Percentiles rank a stretch among this genome's conserved stretches.
Conservation (phyloP, 768 basidiomycete species). For the Mycena polygramma region DNA sequence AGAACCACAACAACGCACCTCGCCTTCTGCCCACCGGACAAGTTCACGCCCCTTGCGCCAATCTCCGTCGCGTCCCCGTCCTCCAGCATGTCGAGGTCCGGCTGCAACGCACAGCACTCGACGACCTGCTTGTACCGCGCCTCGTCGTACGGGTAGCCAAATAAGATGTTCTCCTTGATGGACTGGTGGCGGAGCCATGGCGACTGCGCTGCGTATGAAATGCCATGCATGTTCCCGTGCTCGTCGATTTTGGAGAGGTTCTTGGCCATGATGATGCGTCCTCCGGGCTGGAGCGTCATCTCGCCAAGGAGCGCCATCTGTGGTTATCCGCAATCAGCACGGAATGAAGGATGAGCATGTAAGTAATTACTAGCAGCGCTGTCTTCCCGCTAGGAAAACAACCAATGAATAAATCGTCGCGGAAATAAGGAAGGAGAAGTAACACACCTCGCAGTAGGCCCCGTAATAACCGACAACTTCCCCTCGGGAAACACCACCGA, state of each 20-base stretch:
- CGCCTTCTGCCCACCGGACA: slow-evolving; percentile 70
- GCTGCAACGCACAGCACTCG: slow-evolving; percentile 83
- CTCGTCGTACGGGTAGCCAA: slow-evolving; percentile 79
- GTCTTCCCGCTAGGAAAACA: slow-evolving; percentile 75
- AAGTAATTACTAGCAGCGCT: slow-evolving; percentile 67
- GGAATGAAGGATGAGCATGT: too few relatives aligned
- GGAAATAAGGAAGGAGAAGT: not conserved
- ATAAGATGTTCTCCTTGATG: slow-evolving; percentile 86
- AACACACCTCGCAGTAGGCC: slow-evolving; percentile 72
- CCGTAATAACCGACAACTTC: slow-evolving; percentile 78
- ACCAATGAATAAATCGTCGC: not conserved
- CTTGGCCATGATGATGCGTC: slow-evolving; percentile 77
- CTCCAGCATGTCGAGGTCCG: slow-evolving; percentile 87
- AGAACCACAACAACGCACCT: slow-evolving; percentile 52
- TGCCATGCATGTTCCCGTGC: slow-evolving; percentile 69
- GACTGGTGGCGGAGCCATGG: slow-evolving; percentile 73
- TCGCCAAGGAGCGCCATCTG: slow-evolving; percentile 83
- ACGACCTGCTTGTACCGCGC: slow-evolving; percentile 82
- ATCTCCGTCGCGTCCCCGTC: slow-evolving; percentile 91
- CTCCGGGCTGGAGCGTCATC: slow-evolving; percentile 67
- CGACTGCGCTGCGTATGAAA: slow-evolving; percentile 82
- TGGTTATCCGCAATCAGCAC: too few relatives aligned
- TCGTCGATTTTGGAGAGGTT: slow-evolving; percentile 67
- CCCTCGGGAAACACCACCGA: slow-evolving; percentile 80
- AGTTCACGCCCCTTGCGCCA: slow-evolving; percentile 66